Evolutionary conservation across 192 early-diverging fungal species (phyloP).

Genomic region (Linnemannia zychae): DNA sequence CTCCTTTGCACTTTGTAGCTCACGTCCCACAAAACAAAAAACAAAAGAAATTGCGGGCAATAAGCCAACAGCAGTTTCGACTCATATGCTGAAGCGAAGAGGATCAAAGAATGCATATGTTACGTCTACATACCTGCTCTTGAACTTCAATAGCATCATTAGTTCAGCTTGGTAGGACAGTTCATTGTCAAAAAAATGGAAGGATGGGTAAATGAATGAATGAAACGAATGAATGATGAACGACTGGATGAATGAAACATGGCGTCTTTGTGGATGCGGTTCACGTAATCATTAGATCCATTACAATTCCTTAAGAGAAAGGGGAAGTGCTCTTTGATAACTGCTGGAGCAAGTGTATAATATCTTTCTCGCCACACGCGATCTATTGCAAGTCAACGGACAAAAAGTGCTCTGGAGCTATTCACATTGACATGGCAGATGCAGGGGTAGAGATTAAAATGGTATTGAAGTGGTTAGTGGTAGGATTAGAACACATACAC

Average conservation of each 20-base stretch:
- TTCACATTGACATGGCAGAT: not conserved
- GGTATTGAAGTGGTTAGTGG: not conserved
- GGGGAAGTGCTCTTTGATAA: no score
- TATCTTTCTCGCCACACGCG: no score
- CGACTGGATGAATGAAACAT: not conserved
- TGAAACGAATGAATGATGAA: no score
- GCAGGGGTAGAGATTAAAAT: not conserved
- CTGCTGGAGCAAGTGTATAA: no score
- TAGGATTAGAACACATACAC: no score
- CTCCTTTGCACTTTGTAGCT: not conserved
- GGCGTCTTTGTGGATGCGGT: no score
- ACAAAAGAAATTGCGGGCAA: slow-evolving; percentile 1
- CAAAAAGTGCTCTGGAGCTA: no score
- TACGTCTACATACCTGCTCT: not conserved
- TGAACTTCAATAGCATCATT: not conserved
- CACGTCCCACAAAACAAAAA: not conserved
- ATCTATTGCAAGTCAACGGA: not conserved
- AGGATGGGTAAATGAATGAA: not conserved
- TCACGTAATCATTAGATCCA: no score
- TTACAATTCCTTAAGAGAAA: no score
- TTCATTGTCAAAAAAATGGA: no score
- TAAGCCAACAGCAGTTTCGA: not conserved
- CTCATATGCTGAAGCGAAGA: not conserved
- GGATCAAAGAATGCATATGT: not conserved
- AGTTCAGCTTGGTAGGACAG: not conserved